Conservation (phyloP, 352 stramenopile genomes). For the Pythium coloratum region DNA sequence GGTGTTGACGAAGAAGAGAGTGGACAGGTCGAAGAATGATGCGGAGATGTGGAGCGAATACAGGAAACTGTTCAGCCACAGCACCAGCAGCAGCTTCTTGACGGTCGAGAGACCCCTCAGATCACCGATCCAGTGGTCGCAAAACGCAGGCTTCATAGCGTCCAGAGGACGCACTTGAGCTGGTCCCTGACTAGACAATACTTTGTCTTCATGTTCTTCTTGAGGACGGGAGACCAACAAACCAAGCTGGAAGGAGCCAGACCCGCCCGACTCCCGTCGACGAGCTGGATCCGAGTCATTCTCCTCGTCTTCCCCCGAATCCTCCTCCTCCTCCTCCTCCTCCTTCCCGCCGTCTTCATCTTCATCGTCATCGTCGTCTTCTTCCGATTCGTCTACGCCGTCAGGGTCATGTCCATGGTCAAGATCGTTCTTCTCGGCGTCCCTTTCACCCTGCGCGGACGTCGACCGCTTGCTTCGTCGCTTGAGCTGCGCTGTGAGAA, state of each 20-base stretch:
- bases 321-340: conserved; percentile 40
- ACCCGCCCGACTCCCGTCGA: background rate
- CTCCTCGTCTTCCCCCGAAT: conserved; percentile 29
- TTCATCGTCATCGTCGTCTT: conserved; percentile 13
- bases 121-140: conserved; percentile 14
- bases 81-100: conserved; percentile 7
- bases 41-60: conserved; percentile 9
- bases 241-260: background rate
- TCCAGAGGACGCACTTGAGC: background rate
- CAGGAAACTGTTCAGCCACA: conserved; percentile 21
- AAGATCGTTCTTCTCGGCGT: background rate
- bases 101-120: conserved; percentile 2
- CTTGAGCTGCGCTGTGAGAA: conserved; percentile 56
- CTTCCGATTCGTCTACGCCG: conserved; percentile 8
- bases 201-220: background rate
- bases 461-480: conserved; percentile 24
- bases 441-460: background rate
- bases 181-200: background rate
- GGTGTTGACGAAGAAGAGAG: conserved; percentile 7
- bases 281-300: conserved; percentile 6
- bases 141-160: background rate
- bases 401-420: conserved; percentile 4
- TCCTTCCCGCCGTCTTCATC: conserved; percentile 29
- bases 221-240: background rate
- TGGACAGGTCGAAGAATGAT: background rate